Evolutionary conservation across 1,284 basidiomycete species (phyloP), one percentile per base, ranked within the genome.

Genomic region (Cutaneotrichosporon spelunceum): DNA sequence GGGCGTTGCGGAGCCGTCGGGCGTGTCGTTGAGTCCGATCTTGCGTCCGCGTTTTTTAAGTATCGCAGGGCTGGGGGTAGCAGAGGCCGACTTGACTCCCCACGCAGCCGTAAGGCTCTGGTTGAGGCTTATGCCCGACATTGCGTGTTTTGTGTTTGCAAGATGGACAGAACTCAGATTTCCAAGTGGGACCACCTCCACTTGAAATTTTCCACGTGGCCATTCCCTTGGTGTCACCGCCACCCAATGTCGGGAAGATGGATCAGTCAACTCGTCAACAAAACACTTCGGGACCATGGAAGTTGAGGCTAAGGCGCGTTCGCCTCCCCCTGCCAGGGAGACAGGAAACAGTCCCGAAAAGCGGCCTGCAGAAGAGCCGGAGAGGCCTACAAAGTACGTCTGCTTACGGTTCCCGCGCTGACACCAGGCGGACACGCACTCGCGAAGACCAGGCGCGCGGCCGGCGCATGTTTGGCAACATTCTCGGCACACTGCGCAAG

Each of bases 401-500:
- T n/a, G n/a, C n/a, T n/a, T n/a, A n/a, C n/a, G n/a, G n/a, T n/a
- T n/a, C n/a, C n/a, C n/a, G 2, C 16, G 47, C 60, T 59, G 48
- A 61, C 60, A 14, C 5, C 54, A 78, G 77, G 61, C 73, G 77
- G 9, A 66, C 69, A 36, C 66, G 75, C 50, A 67, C 67, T n/a
- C 68, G 71, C 54, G 77, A 79, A 54, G 78, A 79, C 58, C 71
- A 70, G 58, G 74, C 72, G 14, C 66, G 78, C 45, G 69, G 73
- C 2, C 73, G 74, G 61, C 53, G 78, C 29, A 58, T 79, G 57
- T 78, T 79, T 55, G 78, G 78, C 0, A 78, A 78, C 59, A 62
- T 79, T 10, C 62, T 79, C 39, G 77, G 77, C 7, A 78, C 76
- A n/a, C 65, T 79, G 53, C 72, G 75, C 53, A 70, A 74, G 62